These are phyloP conservation scores for Massariosphaeria phaeospora DNA, from an alignment of 495 filamentous ascomycete genomes.

Conservation along the genomic window DNA sequence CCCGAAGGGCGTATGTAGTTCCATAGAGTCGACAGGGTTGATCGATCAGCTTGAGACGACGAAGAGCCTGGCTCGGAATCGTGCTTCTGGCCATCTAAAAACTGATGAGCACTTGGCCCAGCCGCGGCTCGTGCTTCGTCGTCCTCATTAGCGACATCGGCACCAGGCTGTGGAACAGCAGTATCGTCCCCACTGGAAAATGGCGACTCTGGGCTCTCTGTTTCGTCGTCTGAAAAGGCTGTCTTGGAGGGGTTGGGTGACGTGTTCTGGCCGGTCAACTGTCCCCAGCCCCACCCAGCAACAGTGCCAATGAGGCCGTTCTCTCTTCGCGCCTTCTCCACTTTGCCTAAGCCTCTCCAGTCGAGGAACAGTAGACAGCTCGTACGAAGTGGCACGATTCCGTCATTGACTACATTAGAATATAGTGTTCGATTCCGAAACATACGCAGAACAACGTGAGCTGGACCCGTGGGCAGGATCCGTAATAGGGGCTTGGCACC, in stretches of 20 bases:
- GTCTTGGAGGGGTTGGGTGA: constrained; percentile 45
- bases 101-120: constrained; percentile 29
- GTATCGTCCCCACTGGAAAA: constrained; percentile 34
- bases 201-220: constrained; percentile 22
- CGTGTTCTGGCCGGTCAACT: constrained; percentile 78
- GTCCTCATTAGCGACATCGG: constrained; percentile 52
- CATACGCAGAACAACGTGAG: constrained; percentile 76
- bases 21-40: constrained; percentile 34
- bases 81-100: constrained; percentile 33
- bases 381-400: constrained; percentile 89
- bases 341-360: constrained; percentile 87
- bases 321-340: constrained; percentile 89
- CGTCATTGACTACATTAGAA: constrained; percentile 97
- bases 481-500: constrained; percentile 84
- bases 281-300: constrained; percentile 90
- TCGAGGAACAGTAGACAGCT: constrained; percentile 96
- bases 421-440: constrained; percentile 92
- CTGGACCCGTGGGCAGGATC: constrained; percentile 88
- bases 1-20: constrained; percentile 38
- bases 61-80: constrained; percentile 43
- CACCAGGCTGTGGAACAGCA: constrained; percentile 56
- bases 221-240: constrained; percentile 34
- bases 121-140: constrained; percentile 38
- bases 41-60: constrained; percentile 10
- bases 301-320: constrained; percentile 88